These are phyloP conservation scores for Paragyromitra xinjiangensis DNA, from an alignment of 495 filamentous ascomycete genomes.

Conservation along the genomic window DNA sequence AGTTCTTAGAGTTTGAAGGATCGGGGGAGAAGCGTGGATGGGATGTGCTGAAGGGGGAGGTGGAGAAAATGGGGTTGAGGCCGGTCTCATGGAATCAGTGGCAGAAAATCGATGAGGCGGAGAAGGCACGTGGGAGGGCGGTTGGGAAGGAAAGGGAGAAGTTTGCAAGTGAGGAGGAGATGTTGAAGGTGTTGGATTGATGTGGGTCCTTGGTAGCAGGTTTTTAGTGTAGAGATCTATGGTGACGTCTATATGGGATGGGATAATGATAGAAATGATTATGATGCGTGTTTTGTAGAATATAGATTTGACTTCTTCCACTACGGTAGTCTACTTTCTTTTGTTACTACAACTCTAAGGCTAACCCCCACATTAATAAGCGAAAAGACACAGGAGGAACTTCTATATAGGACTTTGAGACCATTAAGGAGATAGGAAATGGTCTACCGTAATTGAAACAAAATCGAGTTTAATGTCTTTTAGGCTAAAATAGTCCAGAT, in stretches of 20 bases:
- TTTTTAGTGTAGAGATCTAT: not conserved
- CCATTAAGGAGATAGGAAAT: too few species aligned
- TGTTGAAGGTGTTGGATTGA: constrained; percentile 73
- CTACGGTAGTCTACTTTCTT: not conserved
- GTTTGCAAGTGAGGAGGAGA: constrained; percentile 77
- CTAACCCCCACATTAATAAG: too few species aligned
- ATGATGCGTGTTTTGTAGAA: not conserved
- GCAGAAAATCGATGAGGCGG: constrained; percentile 81
- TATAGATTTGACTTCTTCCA: constrained; percentile 8
- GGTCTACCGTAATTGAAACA: too few species aligned
- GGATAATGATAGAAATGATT: constrained; percentile 29
- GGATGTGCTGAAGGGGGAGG: constrained; percentile 73
- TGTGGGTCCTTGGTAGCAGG: not conserved
- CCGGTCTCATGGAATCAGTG: constrained; percentile 84
- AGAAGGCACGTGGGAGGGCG: constrained; percentile 71
- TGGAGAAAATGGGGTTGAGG: constrained; percentile 64
- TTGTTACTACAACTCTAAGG: too few species aligned
- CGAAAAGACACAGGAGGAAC: too few species aligned
- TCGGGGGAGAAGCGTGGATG: constrained; percentile 69
- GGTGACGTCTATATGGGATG: not conserved
- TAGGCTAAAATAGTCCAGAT: too few species aligned
- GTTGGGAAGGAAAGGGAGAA: constrained; percentile 86
- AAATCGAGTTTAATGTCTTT: too few species aligned
- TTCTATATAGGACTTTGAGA: too few species aligned
- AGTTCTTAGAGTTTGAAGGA: constrained; percentile 59